Base-by-base conservation (phyloP, 192 early-diverging fungal genomes). In the Podila horticola region DNA sequence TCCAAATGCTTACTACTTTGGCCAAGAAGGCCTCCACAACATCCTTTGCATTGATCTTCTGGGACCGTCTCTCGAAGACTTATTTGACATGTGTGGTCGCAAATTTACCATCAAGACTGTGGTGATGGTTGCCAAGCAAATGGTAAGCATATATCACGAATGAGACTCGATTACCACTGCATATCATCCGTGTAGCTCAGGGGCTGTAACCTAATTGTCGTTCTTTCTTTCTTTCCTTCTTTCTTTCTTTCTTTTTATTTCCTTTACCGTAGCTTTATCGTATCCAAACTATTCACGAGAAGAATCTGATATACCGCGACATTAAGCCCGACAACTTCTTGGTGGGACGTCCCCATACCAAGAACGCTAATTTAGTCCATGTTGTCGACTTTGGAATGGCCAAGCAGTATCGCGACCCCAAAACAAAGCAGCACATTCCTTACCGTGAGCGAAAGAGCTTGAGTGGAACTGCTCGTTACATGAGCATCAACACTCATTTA, bases 251-350 rank as follows among this genome's bases (percentile, higher is more conserved):
- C 50, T 11, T 58, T 45, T 58, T 45, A 38, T 10, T 13, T 36
- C 38, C 38, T 69, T 22, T 17, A 31, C 52, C 19, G 9, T 59
- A 91, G 87, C 75, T 90, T 45, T 91, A 88, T 30, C 93, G 95
- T 52, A 92, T 99, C 13, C 94, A 97, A 85, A 89, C 92, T 0
- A 94, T 99, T 58, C 97, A 99, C 83, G 96, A 98, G 70, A 89
- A 93, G 75, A 96, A 96, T 72, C 82, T 98, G 38, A 95, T 99
- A 38, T 99, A 99, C 84, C 92, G 97, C 57, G 97, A 99, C 84
- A 97, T 99, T 84, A 99, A 99, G 84, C 97, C 97, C 36, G 97
- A 99, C 83, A 99, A 99, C 86, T 99, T 99, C 71, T 84, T 99
- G 69, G 92, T 97, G 60, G 97, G 97, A 15, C 90, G 94, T 31